These are phyloP conservation scores for Neurospora sp. DNA, from an alignment of 495 filamentous ascomycete species.

Conservation along the genomic window DNA sequence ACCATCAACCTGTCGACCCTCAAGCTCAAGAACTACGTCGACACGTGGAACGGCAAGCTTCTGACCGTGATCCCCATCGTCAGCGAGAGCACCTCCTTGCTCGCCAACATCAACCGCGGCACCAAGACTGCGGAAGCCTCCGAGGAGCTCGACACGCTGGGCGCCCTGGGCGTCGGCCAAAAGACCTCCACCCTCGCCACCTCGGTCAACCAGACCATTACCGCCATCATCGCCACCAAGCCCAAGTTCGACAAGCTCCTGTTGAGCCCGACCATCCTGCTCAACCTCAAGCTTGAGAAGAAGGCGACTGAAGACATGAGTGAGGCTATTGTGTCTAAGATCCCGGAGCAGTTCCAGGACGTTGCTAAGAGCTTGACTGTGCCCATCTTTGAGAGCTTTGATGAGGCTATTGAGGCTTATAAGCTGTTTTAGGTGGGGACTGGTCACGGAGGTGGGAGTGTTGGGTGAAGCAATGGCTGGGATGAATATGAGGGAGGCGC, in stretches of 20 bases:
- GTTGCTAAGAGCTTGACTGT: slow-evolving; percentile 15
- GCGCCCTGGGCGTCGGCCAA: slow-evolving; percentile 17
- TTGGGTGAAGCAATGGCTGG: not conserved
- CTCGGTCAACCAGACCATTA: slow-evolving; percentile 18
- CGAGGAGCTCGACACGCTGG: slow-evolving; percentile 8
- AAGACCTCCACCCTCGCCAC: slow-evolving; percentile 14
- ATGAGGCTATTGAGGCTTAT: slow-evolving; percentile 18
- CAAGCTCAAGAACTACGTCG: slow-evolving; percentile 19
- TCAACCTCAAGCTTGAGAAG: slow-evolving; percentile 25
- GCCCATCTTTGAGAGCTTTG: slow-evolving; percentile 21
- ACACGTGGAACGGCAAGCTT: slow-evolving; percentile 16
- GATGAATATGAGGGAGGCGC: not conserved
- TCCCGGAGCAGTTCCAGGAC: slow-evolving; percentile 19
- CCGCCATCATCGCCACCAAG: slow-evolving; percentile 19
- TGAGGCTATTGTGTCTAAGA: slow-evolving; percentile 21
- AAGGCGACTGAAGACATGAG: slow-evolving; percentile 22
- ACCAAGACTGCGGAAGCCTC: slow-evolving; percentile 15
- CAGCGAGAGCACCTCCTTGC: slow-evolving; percentile 17
- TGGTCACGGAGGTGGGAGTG: not conserved
- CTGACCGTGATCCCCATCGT: slow-evolving; percentile 20
- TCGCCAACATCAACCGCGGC: slow-evolving; percentile 22
- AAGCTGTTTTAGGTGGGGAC: not conserved
- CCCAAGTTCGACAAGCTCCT: slow-evolving; percentile 24
- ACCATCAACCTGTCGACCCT: slow-evolving; percentile 18
- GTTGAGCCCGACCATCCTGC: slow-evolving; percentile 22